These are phyloP conservation scores for Curvularia hawaiiensis DNA, from an alignment of 2,329 filamentous ascomycete genomes.

Conservation along the genomic window DNA sequence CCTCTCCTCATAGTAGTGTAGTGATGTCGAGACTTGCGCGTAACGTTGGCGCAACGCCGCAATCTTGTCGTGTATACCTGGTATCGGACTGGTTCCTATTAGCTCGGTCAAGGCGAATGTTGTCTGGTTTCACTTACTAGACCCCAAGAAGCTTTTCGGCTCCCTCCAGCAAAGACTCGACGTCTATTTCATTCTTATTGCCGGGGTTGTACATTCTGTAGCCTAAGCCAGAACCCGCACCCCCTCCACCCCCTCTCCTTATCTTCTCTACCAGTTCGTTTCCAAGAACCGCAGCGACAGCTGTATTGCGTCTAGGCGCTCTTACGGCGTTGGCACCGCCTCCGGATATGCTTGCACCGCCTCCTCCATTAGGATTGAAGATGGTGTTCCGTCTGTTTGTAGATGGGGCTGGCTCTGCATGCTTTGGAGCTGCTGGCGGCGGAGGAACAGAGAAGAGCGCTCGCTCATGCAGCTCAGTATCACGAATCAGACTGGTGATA, in stretches of 20 bases:
- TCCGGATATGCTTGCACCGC: constrained; percentile 39
- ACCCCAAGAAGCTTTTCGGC: constrained; percentile 90
- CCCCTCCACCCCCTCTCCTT: constrained; percentile 61
- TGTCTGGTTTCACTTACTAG: constrained; percentile 62
- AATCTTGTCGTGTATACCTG: constrained; percentile 79
- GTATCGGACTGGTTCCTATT: constrained; percentile 62
- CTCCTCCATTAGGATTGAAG: constrained; percentile 48
- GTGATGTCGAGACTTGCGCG: constrained; percentile 71
- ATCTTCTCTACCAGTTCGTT: constrained; percentile 86
- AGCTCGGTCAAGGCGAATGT: background rate
- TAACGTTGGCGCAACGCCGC: constrained; percentile 72
- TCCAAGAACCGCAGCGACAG: constrained; percentile 87
- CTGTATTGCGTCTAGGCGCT: constrained; percentile 73
- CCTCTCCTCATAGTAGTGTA: constrained; percentile 79
- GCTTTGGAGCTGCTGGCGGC: constrained; percentile 57
- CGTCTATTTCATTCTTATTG: constrained; percentile 75
- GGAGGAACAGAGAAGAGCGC: constrained; percentile 92
- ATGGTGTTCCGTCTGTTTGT: constrained; percentile 55
- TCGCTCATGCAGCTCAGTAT: constrained; percentile 92
- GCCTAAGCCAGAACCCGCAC: constrained; percentile 56
- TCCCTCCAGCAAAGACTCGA: constrained; percentile 81
- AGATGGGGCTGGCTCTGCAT: constrained; percentile 51
- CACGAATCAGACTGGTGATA: constrained; percentile 91
- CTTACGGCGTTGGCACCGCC: constrained; percentile 52
- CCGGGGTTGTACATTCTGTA: constrained; percentile 50